Evolutionary conservation across 768 basidiomycete species (phyloP).

Genomic region (Glaciozyma martinii): DNA sequence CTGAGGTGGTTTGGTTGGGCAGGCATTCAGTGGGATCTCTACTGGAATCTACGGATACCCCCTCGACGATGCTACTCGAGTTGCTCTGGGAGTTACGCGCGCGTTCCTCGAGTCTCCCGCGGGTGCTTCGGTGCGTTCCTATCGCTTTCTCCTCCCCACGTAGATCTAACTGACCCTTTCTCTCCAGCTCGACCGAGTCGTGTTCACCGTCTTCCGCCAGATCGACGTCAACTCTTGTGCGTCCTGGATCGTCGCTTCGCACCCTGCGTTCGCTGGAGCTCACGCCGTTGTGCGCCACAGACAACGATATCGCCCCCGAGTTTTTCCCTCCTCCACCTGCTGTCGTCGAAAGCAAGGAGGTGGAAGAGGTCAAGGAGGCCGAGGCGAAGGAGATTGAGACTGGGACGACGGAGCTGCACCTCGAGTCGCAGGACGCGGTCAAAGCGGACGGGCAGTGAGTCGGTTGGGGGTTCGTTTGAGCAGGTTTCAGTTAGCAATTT

Average conservation of each 20-base stretch:
- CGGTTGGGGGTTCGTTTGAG: too few species aligned
- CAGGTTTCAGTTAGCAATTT: too few species aligned
- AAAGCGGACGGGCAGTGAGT: too few species aligned
- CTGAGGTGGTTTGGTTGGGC: background rate
- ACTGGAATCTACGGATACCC: slow-evolving; percentile 30
- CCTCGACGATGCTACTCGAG: slow-evolving; percentile 11
- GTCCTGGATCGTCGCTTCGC: background rate
- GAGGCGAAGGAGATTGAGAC: too few species aligned
- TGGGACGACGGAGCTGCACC: too few species aligned
- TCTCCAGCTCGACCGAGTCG: slow-evolving; percentile 19
- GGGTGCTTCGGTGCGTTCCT: background rate
- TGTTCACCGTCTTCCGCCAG: slow-evolving; percentile 24
- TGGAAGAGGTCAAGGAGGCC: background rate
- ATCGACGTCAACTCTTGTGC: slow-evolving; percentile 24
- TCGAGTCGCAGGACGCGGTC: too few species aligned
- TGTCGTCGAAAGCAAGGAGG: background rate
- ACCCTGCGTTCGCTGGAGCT: background rate
- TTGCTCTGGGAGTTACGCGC: slow-evolving; percentile 23
- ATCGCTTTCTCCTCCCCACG: background rate
- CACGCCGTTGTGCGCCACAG: background rate
- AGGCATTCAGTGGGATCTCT: slow-evolving; percentile 22
- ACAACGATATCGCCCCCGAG: slow-evolving; percentile 17
- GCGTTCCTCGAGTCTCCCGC: slow-evolving; percentile 12
- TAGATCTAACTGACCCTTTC: background rate
- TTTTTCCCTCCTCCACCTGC: slow-evolving; percentile 26